Evolutionary conservation across 306 rosid species (phyloP).

Genomic region (Citrullus mucosospermus): DNA sequence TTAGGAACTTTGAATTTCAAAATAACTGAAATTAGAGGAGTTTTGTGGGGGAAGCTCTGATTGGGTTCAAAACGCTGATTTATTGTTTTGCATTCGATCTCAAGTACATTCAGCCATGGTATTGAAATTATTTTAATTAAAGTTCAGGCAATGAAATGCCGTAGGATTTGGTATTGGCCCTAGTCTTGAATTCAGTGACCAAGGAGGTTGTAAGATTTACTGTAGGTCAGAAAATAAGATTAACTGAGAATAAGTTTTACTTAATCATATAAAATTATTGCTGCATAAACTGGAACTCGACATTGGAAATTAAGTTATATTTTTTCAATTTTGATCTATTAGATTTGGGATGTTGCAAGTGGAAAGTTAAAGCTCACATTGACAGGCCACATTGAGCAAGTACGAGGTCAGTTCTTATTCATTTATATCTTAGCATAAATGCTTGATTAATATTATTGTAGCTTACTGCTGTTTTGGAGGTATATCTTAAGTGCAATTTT

Average conservation of each 20-base stretch:
- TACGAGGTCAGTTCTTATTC: conserved; percentile 52
- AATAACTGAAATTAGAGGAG: too few relatives aligned
- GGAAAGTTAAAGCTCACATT: conserved; percentile 80
- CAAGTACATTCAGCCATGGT: not conserved
- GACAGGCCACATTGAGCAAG: conserved; percentile 94
- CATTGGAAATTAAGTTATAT: not conserved
- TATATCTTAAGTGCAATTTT: conserved; percentile 6
- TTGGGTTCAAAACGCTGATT: not conserved
- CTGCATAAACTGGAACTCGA: not conserved
- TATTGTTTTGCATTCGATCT: not conserved
- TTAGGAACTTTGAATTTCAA: not conserved
- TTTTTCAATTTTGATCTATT: conserved; percentile 19
- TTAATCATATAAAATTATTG: not conserved
- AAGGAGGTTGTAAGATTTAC: not conserved
- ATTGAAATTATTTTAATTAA: not conserved
- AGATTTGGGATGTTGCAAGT: conserved; percentile 96
- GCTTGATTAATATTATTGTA: not conserved
- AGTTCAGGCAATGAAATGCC: not conserved
- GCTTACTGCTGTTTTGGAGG: not conserved
- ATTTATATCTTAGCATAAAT: conserved; percentile 5
- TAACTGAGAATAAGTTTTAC: not conserved
- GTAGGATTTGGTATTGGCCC: not conserved
- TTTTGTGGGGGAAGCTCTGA: not conserved
- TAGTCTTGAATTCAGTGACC: not conserved
- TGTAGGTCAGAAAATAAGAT: not conserved